Base-by-base conservation (phyloP, 345 rosid species). In the Syzygium oleosum region DNA sequence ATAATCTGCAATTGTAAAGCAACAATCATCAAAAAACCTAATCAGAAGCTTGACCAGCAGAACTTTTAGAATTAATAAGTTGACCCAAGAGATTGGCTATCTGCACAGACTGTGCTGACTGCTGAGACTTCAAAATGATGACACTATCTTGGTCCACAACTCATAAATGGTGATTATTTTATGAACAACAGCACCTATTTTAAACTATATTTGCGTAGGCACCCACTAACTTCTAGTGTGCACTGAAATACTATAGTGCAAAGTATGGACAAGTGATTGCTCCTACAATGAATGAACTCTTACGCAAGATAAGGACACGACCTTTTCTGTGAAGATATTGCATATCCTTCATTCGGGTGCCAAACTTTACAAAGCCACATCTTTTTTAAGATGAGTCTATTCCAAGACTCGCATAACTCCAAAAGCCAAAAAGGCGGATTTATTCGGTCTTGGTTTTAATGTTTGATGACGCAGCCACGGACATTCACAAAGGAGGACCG, bases 321-420 rank as follows among this genome's bases (percentile, higher is more conserved):
- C 54, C 17, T 87, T 87, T 87, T 38, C 65, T 29, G 63, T 77
- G 65, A 53, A 77, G 85, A 77, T 87, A 19, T 53, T 87, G 88
- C 88, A 77, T 15, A 87, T 53, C 88, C 88, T 34, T 53, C 59
- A 21, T 53, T 23, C 9, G 41, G 87, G 79, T 63, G 83, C 73
- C 84, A 78, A 52, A 87, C 65, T 87, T 52, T 77, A 38, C 49
- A 77, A 77, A 87, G 19, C 84, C 88, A 53, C 88, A 87, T 27
- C 51, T 78, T 87, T 86, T 86, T 31, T 1, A 9, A 56, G 51
- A 51, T 58, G 5, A 53, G 78, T 59, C 87, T 12, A 86, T 61
- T 55, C 85, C 85, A 11, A 34, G n/a, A 16, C 52, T 53, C 73
- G n/a, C 54, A 79, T 87, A 55, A 54, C 52, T 80, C 88, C 85